Evolutionary conservation across 257 asterid genomes (phyloP).

Genomic region (Solanum appendiculatum): DNA sequence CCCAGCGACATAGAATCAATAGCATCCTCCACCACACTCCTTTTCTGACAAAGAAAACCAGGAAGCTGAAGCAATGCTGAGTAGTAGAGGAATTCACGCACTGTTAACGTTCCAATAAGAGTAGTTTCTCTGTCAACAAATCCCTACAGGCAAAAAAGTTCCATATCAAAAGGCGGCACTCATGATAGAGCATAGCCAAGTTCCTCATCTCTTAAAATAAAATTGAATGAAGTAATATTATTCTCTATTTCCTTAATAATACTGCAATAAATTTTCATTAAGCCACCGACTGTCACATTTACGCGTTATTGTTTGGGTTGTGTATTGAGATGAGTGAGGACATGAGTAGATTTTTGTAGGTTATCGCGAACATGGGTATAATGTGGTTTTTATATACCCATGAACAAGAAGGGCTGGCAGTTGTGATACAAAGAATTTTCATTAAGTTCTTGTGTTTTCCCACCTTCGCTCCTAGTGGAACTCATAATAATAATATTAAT

Average conservation of each 20-base stretch:
- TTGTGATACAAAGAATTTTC: background rate
- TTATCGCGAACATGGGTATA: too few relatives aligned
- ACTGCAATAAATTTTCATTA: background rate
- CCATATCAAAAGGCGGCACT: background rate
- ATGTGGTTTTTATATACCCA: background rate
- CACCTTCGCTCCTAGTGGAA: background rate
- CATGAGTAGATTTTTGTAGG: background rate
- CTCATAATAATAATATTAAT: background rate
- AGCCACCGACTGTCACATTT: background rate
- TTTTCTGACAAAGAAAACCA: slow-evolving; percentile 64
- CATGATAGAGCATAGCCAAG: background rate
- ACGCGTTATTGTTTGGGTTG: background rate
- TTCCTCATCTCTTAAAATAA: background rate
- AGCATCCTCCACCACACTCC: slow-evolving; percentile 85
- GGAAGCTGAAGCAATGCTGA: slow-evolving; percentile 97
- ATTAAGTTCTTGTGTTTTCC: background rate
- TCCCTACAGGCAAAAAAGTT: slow-evolving; percentile 47
- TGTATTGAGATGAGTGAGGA: background rate
- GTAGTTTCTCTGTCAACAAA: slow-evolving; percentile 84
- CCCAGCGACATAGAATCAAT: slow-evolving; percentile 88
- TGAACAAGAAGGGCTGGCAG: background rate
- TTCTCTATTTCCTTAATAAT: background rate
- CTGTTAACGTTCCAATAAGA: slow-evolving; percentile 89
- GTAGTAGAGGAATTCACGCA: slow-evolving; percentile 98
- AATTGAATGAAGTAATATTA: background rate